Percentiles rank a stretch among this genome's conserved stretches.
These are phyloP conservation scores for Diplodia corticola DNA, from an alignment of 2,329 filamentous ascomycete species.

Conservation along the genomic window DNA sequence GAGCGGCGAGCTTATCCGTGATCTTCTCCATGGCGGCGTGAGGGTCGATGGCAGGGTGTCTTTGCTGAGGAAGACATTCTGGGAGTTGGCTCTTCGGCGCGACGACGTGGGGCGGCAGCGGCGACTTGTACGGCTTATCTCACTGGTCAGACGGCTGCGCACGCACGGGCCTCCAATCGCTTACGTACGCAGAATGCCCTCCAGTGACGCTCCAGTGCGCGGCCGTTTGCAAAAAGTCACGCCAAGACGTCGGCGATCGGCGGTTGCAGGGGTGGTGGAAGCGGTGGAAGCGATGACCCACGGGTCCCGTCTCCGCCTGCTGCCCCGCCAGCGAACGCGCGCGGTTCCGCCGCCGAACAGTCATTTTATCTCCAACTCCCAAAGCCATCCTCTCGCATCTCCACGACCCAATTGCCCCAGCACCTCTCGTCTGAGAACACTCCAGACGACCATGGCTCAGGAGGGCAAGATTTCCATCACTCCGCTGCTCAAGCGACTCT, in stretches of 20 bases:
- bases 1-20: slow-evolving; percentile 88
- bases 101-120: too few relatives aligned
- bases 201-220: too few relatives aligned
- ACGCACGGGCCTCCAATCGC: too few relatives aligned
- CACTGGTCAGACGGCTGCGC: too few relatives aligned
- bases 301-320: not conserved
- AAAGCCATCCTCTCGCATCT: not conserved
- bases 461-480: slow-evolving; percentile 58
- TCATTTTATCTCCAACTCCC: not conserved
- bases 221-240: slow-evolving; percentile 22
- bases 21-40: slow-evolving; percentile 58
- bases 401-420: not conserved
- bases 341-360: slow-evolving; percentile 7
- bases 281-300: too few relatives aligned
- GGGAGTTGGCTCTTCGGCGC: slow-evolving; percentile 6
- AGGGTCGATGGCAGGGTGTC: slow-evolving; percentile 1
- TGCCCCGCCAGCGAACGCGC: slow-evolving; percentile 18
- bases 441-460: slow-evolving; percentile 28
- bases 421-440: not conserved
- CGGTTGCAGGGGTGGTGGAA: not conserved
- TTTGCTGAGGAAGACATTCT: slow-evolving; percentile 12
- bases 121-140: too few relatives aligned
- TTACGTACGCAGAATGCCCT: too few relatives aligned
- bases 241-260: slow-evolving; percentile 21
- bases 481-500: slow-evolving; percentile 70